Evolutionary conservation across 2,329 filamentous ascomycete genomes (phyloP).

Genomic region (Aspergillus sp.): DNA sequence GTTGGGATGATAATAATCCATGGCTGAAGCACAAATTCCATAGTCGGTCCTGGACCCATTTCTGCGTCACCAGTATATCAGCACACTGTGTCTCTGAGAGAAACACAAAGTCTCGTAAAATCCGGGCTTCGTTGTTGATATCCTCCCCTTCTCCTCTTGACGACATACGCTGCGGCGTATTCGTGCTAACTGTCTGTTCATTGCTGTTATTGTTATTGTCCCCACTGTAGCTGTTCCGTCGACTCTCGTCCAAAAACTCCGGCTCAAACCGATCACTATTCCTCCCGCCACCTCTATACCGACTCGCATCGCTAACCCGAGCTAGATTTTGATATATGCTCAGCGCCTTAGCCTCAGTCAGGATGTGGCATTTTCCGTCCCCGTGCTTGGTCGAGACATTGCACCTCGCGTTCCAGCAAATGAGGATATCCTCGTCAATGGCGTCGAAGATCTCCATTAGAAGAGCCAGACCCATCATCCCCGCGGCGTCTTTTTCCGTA

Average conservation of each 20-base stretch:
- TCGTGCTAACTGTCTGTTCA: too few relatives aligned
- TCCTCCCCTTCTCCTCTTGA: conserved; percentile 25
- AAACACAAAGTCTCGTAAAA: conserved; percentile 22
- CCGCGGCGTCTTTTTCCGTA: conserved; percentile 44
- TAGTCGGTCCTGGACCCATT: conserved; percentile 45
- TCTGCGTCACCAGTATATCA: conserved; percentile 44
- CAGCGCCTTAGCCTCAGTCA: conserved; percentile 62
- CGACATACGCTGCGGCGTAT: background rate
- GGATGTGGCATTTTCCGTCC: conserved; percentile 59
- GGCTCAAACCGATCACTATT: conserved; percentile 34
- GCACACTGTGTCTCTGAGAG: conserved; percentile 41
- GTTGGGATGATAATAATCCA: conserved; percentile 33
- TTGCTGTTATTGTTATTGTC: too few relatives aligned
- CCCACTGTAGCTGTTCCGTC: too few relatives aligned
- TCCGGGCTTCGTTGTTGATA: conserved; percentile 4
- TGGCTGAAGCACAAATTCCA: conserved; percentile 45
- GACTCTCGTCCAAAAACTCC: too few relatives aligned
- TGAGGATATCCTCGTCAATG: conserved; percentile 45
- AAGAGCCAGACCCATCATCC: conserved; percentile 44
- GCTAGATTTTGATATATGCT: conserved; percentile 36
- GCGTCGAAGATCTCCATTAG: conserved; percentile 47
- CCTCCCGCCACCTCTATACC: conserved; percentile 20
- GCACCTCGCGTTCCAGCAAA: conserved; percentile 50
- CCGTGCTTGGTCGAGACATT: conserved; percentile 54
- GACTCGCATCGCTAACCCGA: conserved; percentile 34